Evolutionary conservation across 2,329 filamentous ascomycete genomes (phyloP), one percentile per base, ranked within the genome.

Genomic region (Fusarium aywerte): DNA sequence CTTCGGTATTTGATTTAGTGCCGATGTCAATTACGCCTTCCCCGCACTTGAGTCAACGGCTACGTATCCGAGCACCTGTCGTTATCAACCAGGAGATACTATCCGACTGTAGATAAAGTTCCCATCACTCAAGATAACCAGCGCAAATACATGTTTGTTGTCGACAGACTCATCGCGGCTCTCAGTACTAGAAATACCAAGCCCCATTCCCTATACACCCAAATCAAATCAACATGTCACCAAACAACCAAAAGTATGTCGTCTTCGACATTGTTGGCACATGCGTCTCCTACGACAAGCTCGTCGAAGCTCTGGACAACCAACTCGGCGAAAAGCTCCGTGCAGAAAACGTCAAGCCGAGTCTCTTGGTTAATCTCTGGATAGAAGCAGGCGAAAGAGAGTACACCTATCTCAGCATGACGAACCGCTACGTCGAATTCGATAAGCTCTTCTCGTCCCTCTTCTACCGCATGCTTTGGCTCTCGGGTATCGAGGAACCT

Each of bases 401-500:
- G 60, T 85, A 81, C 67, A 85, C 81, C 0, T 85, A 80, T 59
- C 77, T 85, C 2, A 80, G 76, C 33, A 76, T 84, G 9, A 80
- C 79, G 1, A 79, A 76, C 2, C 75, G 77, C 12, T 84, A 85
- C 62, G 73, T 71, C 2, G 74, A 76, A 9, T 85, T 82, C 73
- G 77, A 75, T 25, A 74, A 79, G 8, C 71, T 85, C 18, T 80
- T 85, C 62, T 62, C 72, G 12, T 75, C 77, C 1, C 69, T 84
- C 18, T 85, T 85, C 74, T 84, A 83, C 71, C 82, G 84, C 54
- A 80, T 80, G 10, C 74, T 85, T 15, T 78, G 73, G 65, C 77
- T 82, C 38, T 74, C 80, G 0, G 83, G 83, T 1, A 76, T 85
- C 13, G 32, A 73, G 6, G 76, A 82, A 3, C 81, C 83, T 0